These are phyloP conservation scores for Fusarium napiforme DNA, from an alignment of 2,329 filamentous ascomycete genomes.

Conservation along the genomic window DNA sequence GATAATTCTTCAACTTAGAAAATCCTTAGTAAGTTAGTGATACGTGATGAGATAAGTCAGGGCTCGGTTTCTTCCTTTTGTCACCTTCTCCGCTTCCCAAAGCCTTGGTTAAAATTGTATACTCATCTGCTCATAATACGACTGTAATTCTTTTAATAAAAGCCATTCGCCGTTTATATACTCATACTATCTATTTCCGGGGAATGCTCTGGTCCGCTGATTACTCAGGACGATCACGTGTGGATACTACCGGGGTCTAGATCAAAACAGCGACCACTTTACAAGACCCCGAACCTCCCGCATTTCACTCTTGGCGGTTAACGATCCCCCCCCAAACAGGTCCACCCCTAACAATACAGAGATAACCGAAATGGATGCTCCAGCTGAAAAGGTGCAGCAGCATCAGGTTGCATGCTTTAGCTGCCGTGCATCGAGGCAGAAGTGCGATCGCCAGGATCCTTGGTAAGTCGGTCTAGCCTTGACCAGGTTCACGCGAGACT, in stretches of 20 bases:
- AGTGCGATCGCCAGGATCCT: constrained; percentile 18
- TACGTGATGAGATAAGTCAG: too few relatives aligned
- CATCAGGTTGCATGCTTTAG: constrained; percentile 24
- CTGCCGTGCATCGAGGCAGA: constrained; percentile 19
- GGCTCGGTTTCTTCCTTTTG: too few relatives aligned
- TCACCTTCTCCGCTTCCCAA: too few relatives aligned
- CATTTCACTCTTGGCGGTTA: neutral
- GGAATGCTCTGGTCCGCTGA: neutral
- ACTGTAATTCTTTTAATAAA: neutral
- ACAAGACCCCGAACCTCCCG: constrained; percentile 13
- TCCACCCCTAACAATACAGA: neutral
- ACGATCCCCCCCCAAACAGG: neutral
- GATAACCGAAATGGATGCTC: neutral
- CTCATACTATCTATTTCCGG: neutral
- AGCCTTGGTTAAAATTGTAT: fast-evolving
- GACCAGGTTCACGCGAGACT: neutral
- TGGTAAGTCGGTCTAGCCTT: neutral
- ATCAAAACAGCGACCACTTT: constrained; percentile 21
- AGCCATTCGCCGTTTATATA: neutral
- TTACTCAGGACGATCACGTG: constrained; percentile 5
- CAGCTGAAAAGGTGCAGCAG: neutral
- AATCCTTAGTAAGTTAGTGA: too few relatives aligned
- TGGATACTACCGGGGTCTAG: neutral
- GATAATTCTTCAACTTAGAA: too few relatives aligned
- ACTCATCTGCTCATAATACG: fast-evolving